Base-by-base conservation (phyloP, 805 yeast species). In the Yamadazyma philogaea region DNA sequence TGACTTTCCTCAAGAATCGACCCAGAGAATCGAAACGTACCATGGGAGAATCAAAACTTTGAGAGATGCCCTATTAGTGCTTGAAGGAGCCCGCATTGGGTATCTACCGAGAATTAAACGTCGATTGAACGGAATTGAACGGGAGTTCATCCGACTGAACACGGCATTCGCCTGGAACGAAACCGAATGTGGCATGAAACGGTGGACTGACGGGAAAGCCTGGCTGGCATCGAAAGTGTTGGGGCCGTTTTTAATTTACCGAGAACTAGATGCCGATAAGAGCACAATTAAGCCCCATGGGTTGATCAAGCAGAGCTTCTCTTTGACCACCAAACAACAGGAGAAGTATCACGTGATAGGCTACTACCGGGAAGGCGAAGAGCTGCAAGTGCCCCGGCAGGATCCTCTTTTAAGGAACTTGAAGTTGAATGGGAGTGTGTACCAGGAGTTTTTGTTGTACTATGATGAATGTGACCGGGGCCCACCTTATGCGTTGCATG, bases 141-240 rank as follows among this genome's bases (percentile, higher is more conserved):
- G 86, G 18, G 67, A 84, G 18, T 60, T 63, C 16, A 82, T 84
- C 32, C 60, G 61, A 16, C 70, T 80, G 7, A 87, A 87, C 3
- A 70, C 81, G 2, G 74, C 84, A 2, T 84, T 78, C 52, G 75
- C 82, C 7, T 84, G 89, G 89, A 82, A 79, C 56, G 90, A 84
- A 56, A 66, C 72, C 11, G 82, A 78, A 50, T 79, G 86, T 33
- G 84, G 81, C 14, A 82, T 84, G 80, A 75, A 79, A 48, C 64
- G 90, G 21, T 84, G 91, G 90, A 84, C 90, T 1, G 91, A 84
- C 54, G 87, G 90, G 15, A 75, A 76, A 48, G 70, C 75, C 26
- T 84, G 91, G 90, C 71, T 79, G 45, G 86, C 89, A 2, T 78
- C 85, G 0, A 70, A 88, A 45, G 88, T 84, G 1, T 71, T 74